Base-by-base conservation (phyloP, 1,284 basidiomycete species). In the Cryptococcus sp. region DNA sequence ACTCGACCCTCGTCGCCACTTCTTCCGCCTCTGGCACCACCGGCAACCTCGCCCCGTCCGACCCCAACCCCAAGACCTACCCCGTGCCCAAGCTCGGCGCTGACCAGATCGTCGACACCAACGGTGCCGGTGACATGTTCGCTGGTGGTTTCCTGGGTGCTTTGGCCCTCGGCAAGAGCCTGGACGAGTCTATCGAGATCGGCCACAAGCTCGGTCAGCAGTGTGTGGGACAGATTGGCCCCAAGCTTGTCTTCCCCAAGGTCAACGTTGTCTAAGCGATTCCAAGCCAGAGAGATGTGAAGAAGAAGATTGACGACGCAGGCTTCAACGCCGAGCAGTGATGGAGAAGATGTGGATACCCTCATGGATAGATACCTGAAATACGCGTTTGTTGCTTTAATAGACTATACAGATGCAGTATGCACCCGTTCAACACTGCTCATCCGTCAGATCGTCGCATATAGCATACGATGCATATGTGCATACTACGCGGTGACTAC, bases 41-140 rank as follows among this genome's bases (percentile, higher is more conserved):
- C 11, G 60, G 67, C 60, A 80, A 80, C 77, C 70, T 81, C 52
- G 55, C 67, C 49, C 61, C 68, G 41, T 50, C 53, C 13, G 78
- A 78, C 64, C 54, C 67, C 53, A 76, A 82, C 79, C 73, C 80
- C 72, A 78, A 83, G 82, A 78, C 82, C 15, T 89, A 83, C 80
- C 70, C 82, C 38, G 91, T 95, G 50, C 77, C 82, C 57, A 82
- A 85, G 51, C 82, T 97, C 62, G 72, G 79, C 53, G 82, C 83
- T 65, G 84, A 84, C 57, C 76, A 88, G 77, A 95, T 99, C 70
- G 88, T 97, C 59, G 96, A 99, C 80, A 99, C 96, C 57, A 99
- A 99, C 80, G 96, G 92, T 54, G 96, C 96, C n/a, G 96, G 96
- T 53, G 96, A 99, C 78, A 93, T 93, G 53, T 99, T 99, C 70